A percentile compares a stretch with the other conserved stretches of the same genome.
Conservation (phyloP, 306 rosid species). For the Acacia melanoxylon region DNA sequence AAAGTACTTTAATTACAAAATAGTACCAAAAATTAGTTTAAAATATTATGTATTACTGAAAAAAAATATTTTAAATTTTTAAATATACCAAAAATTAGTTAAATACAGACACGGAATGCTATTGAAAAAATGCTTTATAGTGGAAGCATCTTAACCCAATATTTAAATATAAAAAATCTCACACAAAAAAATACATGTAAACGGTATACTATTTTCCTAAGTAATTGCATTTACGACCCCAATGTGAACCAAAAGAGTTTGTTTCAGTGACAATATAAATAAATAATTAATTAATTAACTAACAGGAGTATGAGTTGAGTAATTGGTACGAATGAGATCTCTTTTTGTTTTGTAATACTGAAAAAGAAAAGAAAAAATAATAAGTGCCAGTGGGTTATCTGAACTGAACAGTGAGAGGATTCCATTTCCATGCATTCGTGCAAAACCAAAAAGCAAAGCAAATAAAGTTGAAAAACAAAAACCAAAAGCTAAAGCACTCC, state of each 20-base stretch:
- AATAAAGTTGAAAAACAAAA: slow-evolving; percentile 33
- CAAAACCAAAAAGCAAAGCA: slow-evolving; percentile 47
- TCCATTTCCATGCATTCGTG: slow-evolving; percentile 46
- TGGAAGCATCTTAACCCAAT: too few species aligned
- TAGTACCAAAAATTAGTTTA: too few species aligned
- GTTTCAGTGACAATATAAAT: neutral
- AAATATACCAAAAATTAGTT: too few species aligned
- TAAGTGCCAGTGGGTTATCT: slow-evolving; percentile 28
- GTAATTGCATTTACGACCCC: neutral
- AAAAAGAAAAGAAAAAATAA: neutral
- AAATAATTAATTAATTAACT: neutral
- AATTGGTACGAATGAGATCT: slow-evolving; percentile 9
- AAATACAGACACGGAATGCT: too few species aligned
- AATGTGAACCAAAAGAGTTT: neutral
- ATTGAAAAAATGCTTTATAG: too few species aligned
- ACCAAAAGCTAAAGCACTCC: slow-evolving; percentile 40
- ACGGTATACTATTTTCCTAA: neutral
- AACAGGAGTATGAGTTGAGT: neutral
- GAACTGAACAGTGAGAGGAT: slow-evolving; percentile 14
- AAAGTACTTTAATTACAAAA: too few species aligned
- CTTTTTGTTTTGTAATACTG: slow-evolving; percentile 50
- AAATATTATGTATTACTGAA: too few species aligned
- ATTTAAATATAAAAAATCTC: too few species aligned
- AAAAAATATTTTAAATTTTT: too few species aligned
- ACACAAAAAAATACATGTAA: too few species aligned